These are phyloP conservation scores for Primulina huaijiensis DNA, from an alignment of 257 asterid genomes.

Conservation along the genomic window DNA sequence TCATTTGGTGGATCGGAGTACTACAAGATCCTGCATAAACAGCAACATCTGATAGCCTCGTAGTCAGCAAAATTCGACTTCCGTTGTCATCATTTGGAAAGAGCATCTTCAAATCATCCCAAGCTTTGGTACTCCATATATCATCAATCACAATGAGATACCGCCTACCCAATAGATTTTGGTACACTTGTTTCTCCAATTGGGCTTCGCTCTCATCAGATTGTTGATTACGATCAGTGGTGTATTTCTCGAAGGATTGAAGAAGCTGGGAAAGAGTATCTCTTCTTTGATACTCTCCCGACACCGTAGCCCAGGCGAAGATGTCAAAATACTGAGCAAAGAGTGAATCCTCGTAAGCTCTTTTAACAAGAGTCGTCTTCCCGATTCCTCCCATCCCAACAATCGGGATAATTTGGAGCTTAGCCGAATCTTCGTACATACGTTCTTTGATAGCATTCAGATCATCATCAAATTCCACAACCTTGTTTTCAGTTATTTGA, in stretches of 20 bases:
- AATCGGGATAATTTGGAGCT: no score
- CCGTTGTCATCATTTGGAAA: not conserved
- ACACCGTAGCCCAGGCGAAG: no score
- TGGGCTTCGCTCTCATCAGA: not conserved
- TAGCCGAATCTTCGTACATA: not conserved
- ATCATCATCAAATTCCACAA: not conserved
- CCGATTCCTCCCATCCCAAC: no score
- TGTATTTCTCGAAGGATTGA: no score
- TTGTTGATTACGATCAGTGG: no score
- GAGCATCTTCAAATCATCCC: not conserved
- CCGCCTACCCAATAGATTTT: not conserved
- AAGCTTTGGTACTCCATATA: not conserved
- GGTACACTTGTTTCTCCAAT: not conserved
- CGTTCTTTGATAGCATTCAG: not conserved
- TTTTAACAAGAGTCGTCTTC: no score
- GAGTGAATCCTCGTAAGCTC: no score
- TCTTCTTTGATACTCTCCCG: no score
- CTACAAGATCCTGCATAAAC: not conserved
- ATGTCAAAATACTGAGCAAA: no score
- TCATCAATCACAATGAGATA: not conserved
- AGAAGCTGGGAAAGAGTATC: no score
- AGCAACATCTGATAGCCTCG: not conserved
- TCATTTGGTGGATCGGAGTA: not conserved
- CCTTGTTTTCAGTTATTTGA: not conserved
- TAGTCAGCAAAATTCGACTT: not conserved